These are phyloP conservation scores for Aspergillus puulaauensis DNA, from an alignment of 2,329 filamentous ascomycete species.

Conservation along the genomic window DNA sequence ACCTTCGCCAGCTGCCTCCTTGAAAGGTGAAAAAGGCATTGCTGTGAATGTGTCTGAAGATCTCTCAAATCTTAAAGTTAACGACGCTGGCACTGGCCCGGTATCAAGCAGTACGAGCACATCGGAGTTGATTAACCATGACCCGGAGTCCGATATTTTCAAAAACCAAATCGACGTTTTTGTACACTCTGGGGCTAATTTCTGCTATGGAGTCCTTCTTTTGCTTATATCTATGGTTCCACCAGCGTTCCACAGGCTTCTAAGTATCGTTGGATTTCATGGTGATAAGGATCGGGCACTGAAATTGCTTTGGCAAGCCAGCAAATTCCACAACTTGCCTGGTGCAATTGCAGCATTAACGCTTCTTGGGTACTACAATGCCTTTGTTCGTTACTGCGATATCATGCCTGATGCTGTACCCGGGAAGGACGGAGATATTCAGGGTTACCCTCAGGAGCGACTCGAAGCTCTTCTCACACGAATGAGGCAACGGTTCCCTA, in stretches of 20 bases:
- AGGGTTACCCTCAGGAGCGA: conserved; percentile 70
- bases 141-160: conserved; percentile 64
- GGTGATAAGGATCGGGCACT: conserved; percentile 83
- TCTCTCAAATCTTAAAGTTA: conserved; percentile 25
- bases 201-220: conserved; percentile 85
- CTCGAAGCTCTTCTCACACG: conserved; percentile 66
- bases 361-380: conserved; percentile 84
- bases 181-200: conserved; percentile 81
- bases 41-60: conserved; percentile 19
- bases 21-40: conserved; percentile 5
- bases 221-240: conserved; percentile 91
- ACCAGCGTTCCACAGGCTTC: conserved; percentile 80
- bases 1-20: conserved; percentile 8
- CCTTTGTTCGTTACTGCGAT: conserved; percentile 80
- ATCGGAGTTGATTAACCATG: conserved; percentile 42
- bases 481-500: conserved; percentile 77
- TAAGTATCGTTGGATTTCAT: conserved; percentile 86
- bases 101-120: conserved; percentile 20
- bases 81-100: conserved; percentile 16
- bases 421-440: conserved; percentile 54
- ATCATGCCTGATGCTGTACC: conserved; percentile 64
- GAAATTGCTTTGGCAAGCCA: conserved; percentile 85
- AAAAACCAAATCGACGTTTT: conserved; percentile 79
- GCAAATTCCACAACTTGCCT: conserved; percentile 82
- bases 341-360: conserved; percentile 85